Conservation (phyloP, 2,329 filamentous ascomycete species). For the Ophiocordyceps sinensis region DNA sequence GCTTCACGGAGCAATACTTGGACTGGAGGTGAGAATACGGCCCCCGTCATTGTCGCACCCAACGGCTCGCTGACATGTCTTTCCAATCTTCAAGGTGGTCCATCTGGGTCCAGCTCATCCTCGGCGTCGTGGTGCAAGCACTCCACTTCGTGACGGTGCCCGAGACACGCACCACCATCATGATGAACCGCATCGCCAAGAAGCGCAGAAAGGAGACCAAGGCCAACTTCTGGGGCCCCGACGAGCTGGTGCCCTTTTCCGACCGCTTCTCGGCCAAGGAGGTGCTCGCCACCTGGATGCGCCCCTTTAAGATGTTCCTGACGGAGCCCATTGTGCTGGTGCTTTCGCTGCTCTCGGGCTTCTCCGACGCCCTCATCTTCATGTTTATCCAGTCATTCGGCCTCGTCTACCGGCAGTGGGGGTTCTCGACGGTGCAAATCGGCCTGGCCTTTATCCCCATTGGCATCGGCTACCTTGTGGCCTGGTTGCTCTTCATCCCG, state of each 20-base stretch:
- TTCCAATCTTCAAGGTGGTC: slow-evolving; percentile 28
- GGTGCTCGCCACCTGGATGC: slow-evolving; percentile 39
- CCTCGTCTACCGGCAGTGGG: slow-evolving; percentile 54
- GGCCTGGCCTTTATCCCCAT: slow-evolving; percentile 53
- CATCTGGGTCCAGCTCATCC: slow-evolving; percentile 77
- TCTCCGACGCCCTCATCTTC: slow-evolving; percentile 63
- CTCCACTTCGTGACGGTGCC: slow-evolving; percentile 57
- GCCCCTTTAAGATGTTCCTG: slow-evolving; percentile 59
- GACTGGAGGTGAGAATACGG: slow-evolving; percentile 35
- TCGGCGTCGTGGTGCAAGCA: slow-evolving; percentile 54
- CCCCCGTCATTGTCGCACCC: background rate
- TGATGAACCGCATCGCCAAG: slow-evolving; percentile 71
- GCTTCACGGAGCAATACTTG: slow-evolving; percentile 54
- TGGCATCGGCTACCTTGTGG: slow-evolving; percentile 49
- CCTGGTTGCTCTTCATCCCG: slow-evolving; percentile 44
- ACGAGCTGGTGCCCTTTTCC: slow-evolving; percentile 49
- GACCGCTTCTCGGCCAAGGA: slow-evolving; percentile 45
- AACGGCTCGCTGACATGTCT: background rate
- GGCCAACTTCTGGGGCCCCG: slow-evolving; percentile 54
- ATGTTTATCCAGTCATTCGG: slow-evolving; percentile 61
- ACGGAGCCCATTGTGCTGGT: slow-evolving; percentile 61
- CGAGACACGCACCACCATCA: slow-evolving; percentile 61
- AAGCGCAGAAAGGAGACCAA: slow-evolving; percentile 46
- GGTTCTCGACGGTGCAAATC: slow-evolving; percentile 39
- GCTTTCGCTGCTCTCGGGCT: slow-evolving; percentile 56